A percentile compares a stretch with the other conserved stretches of the same genome.
phyloP scores from a whole-genome alignment of 768 basidiomycete genomes.

The Tylopilus sp. region DNA sequence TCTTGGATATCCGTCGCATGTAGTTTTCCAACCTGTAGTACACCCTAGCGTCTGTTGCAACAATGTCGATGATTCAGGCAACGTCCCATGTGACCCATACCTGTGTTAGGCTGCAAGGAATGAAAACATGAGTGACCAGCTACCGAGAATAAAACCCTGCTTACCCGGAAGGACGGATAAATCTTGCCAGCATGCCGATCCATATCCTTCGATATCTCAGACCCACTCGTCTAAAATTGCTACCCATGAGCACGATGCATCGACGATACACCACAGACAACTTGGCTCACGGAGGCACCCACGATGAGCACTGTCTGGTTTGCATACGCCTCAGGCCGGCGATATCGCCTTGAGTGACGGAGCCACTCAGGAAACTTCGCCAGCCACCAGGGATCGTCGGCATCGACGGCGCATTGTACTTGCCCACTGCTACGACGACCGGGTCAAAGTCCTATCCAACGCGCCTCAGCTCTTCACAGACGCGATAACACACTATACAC shows the following conservation, averaged over 20 bases:
- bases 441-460: constrained; percentile 16
- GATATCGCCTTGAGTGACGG: constrained; percentile 41
- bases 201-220: not conserved
- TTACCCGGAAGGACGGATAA: constrained; percentile 14
- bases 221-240: constrained; percentile 3
- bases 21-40: no score
- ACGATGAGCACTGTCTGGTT: constrained; percentile 42
- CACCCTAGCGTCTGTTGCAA: no score
- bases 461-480: not conserved
- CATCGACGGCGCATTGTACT: constrained; percentile 11
- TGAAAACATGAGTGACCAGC: no score
- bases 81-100: no score
- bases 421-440: constrained; percentile 13
- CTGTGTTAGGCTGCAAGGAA: no score
- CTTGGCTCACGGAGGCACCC: constrained; percentile 25
- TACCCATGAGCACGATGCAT: not conserved
- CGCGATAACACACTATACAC: not conserved
- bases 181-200: constrained; percentile 1
- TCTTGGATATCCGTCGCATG: no score
- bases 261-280: no score
- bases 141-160: no score
- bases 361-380: constrained; percentile 33
- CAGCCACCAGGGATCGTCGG: constrained; percentile 14
- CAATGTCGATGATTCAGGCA: no score
- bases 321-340: constrained; percentile 34